Evolutionary conservation across 2,329 filamentous ascomycete genomes (phyloP).

Genomic region (Zopfia rhizophila): DNA sequence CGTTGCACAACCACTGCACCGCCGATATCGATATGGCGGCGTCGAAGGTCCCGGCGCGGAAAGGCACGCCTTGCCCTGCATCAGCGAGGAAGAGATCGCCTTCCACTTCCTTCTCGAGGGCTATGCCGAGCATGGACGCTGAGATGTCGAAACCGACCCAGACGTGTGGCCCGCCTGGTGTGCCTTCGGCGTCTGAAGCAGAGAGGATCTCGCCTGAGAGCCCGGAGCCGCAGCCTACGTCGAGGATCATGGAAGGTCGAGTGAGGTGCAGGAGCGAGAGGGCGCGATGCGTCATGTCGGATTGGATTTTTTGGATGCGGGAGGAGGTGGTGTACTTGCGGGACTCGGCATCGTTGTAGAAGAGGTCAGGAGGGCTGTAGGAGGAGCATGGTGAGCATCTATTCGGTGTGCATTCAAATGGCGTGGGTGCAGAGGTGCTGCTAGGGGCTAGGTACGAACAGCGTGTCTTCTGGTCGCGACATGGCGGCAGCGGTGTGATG

Average conservation of each 20-base stretch:
- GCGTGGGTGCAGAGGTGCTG: conserved; percentile 26
- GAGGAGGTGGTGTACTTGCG: conserved; percentile 98
- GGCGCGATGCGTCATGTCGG: conserved; percentile 91
- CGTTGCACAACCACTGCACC: conserved; percentile 99
- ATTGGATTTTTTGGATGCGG: conserved; percentile 94
- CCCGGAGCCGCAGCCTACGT: conserved; percentile 95
- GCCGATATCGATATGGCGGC: conserved; percentile 94
- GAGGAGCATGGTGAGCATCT: conserved; percentile 19
- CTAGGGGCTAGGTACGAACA: conserved; percentile 66
- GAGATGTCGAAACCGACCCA: conserved; percentile 99
- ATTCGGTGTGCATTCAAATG: conserved; percentile 9
- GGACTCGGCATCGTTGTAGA: conserved; percentile 95
- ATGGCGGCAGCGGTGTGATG: conserved; percentile 65
- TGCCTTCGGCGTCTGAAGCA: conserved; percentile 70
- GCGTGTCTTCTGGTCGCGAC: conserved; percentile 96
- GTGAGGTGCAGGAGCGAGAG: conserved; percentile 88
- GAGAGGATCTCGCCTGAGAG: conserved; percentile 94
- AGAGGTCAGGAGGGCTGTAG: conserved; percentile 87
- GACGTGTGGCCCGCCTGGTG: conserved; percentile 79
- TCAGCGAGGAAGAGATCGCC: conserved; percentile 95
- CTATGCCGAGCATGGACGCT: conserved; percentile 95
- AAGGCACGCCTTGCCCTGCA: conserved; percentile 94
- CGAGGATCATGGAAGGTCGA: conserved; percentile 86
- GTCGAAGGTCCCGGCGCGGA: conserved; percentile 91
- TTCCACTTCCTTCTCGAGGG: conserved; percentile 89